Percentiles rank a stretch among this genome's conserved stretches.
phyloP scores from a whole-genome alignment of 352 stramenopile species.

The Phytophthora parvispora region DNA sequence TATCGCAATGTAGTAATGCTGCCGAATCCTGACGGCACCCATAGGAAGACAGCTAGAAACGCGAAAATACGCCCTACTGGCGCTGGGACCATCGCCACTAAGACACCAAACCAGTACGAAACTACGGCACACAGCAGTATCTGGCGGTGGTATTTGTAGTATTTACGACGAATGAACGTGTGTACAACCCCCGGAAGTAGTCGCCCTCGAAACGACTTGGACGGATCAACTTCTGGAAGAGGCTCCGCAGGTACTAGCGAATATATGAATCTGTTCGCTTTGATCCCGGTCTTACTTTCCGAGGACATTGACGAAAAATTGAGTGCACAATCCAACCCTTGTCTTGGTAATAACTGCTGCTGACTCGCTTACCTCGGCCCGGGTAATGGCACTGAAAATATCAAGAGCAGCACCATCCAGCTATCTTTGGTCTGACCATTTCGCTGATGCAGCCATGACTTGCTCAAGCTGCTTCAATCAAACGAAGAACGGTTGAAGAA shows the following conservation, averaged over 20 bases:
- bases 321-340: not conserved
- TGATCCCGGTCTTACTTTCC: not conserved
- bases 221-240: constrained; percentile 39
- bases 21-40: constrained; percentile 28
- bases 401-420: too few relatives aligned
- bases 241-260: constrained; percentile 27
- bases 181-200: constrained; percentile 25
- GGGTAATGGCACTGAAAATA: not conserved
- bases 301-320: not conserved
- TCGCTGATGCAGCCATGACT: not conserved
- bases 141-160: constrained; percentile 27
- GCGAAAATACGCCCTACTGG: constrained; percentile 9
- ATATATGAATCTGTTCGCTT: constrained; percentile 12
- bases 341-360: too few relatives aligned
- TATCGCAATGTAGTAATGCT: constrained; percentile 36
- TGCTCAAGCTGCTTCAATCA: too few relatives aligned
- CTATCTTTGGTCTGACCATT: not conserved
- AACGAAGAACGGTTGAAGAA: too few relatives aligned
- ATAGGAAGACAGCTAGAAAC: constrained; percentile 20
- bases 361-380: not conserved
- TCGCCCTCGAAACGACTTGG: constrained; percentile 38
- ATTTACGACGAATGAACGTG: constrained; percentile 15
- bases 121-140: constrained; percentile 20
- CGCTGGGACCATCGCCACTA: constrained; percentile 16
- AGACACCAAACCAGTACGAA: constrained; percentile 20